Percentiles rank a stretch among this genome's conserved stretches.
These are phyloP conservation scores for Paralagenidium karlingii DNA, from an alignment of 352 stramenopile genomes.

Conservation along the genomic window DNA sequence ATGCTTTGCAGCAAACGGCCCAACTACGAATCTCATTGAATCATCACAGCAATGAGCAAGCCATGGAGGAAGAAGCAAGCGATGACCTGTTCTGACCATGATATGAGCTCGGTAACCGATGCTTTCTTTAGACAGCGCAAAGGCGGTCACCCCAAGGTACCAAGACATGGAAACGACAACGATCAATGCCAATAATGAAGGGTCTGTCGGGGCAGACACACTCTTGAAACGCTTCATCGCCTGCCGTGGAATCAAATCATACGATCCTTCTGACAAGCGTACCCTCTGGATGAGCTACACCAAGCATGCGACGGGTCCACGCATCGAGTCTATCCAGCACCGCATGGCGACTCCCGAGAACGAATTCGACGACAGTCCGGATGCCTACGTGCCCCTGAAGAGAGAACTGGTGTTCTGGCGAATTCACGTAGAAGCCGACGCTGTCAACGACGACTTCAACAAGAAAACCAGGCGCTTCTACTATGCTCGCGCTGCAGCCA, in stretches of 20 bases:
- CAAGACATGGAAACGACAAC: slow-evolving; percentile 1
- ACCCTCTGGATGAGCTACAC: too few relatives aligned
- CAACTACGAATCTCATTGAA: slow-evolving; percentile 29
- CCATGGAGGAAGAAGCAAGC: not conserved
- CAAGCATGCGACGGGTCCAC: slow-evolving; percentile 18
- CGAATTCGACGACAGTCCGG: slow-evolving; percentile 20
- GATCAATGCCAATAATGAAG: slow-evolving; percentile 4
- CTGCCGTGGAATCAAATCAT: slow-evolving; percentile 17
- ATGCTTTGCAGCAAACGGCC: slow-evolving; percentile 32
- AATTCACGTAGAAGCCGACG: slow-evolving; percentile 28
- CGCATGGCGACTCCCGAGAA: slow-evolving; percentile 25
- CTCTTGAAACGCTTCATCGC: not conserved
- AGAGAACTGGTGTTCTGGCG: slow-evolving; percentile 14
- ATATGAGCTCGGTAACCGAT: too few relatives aligned
- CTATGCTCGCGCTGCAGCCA: too few relatives aligned
- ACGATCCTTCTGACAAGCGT: too few relatives aligned
- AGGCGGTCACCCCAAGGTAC: not conserved
- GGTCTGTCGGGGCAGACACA: not conserved
- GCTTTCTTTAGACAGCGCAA: not conserved
- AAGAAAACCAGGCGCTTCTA: slow-evolving; percentile 19
- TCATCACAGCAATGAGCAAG: not conserved
- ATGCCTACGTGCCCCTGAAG: slow-evolving; percentile 43
- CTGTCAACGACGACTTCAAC: slow-evolving; percentile 21
- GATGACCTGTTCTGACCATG: too few relatives aligned
- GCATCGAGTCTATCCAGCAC: slow-evolving; percentile 8